These are phyloP conservation scores for Gloeopeniophorella convolvens DNA, from an alignment of 768 basidiomycete genomes.

Conservation along the genomic window DNA sequence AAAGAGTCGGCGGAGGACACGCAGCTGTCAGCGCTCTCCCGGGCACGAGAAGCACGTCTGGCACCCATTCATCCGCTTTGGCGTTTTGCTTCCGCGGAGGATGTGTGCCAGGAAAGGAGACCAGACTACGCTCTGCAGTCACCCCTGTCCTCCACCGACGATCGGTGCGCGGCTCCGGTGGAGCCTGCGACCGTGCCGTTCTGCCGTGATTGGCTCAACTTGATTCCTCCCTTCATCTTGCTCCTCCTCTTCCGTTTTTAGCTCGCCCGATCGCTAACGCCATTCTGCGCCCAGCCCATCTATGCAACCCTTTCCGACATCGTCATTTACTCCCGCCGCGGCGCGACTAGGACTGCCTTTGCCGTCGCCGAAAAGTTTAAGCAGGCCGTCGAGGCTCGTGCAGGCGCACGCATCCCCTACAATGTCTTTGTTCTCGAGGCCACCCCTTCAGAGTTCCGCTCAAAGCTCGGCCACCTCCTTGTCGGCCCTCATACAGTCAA, in stretches of 20 bases:
- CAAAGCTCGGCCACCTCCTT: slow-evolving; percentile 45
- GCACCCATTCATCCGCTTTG: no score
- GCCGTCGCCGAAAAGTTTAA: slow-evolving; percentile 61
- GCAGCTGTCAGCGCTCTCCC: no score
- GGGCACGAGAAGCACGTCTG: no score
- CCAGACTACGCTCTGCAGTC: neutral
- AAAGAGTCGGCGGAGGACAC: neutral
- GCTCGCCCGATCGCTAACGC: neutral
- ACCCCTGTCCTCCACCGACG: slow-evolving; percentile 13
- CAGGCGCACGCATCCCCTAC: slow-evolving; percentile 44
- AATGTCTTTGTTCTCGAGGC: slow-evolving; percentile 76
- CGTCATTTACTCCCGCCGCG: slow-evolving; percentile 76
- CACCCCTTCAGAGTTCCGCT: slow-evolving; percentile 37
- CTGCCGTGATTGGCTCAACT: slow-evolving; percentile 23
- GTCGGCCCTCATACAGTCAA: slow-evolving; percentile 59
- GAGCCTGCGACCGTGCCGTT: slow-evolving; percentile 6
- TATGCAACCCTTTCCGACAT: slow-evolving; percentile 87
- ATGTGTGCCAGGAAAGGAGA: slow-evolving; percentile 1
- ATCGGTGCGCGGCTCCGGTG: slow-evolving; percentile 10
- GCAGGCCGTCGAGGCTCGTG: slow-evolving; percentile 45
- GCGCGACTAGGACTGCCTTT: slow-evolving; percentile 46
- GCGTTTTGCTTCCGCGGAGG: no score
- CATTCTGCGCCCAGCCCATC: slow-evolving; percentile 47
- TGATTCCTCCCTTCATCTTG: slow-evolving; percentile 26
- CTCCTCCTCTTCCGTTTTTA: neutral